Evolutionary conservation across 2,329 filamentous ascomycete genomes (phyloP).

Genomic region (Stylonectria norvegica): DNA sequence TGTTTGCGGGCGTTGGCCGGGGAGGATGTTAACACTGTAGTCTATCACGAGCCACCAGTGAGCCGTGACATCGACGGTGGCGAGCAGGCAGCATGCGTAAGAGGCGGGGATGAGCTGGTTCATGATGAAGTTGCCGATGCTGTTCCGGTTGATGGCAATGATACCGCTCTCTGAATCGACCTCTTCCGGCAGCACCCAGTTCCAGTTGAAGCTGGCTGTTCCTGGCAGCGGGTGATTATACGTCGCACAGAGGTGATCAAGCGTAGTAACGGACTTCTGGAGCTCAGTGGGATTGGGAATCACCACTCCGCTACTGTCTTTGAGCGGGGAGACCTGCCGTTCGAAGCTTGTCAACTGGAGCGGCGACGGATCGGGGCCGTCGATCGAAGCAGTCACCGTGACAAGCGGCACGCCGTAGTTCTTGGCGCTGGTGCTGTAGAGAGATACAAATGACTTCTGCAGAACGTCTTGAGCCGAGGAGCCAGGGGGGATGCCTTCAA

Average conservation of each 20-base stretch:
- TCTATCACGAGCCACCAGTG: no score
- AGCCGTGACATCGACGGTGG: no score
- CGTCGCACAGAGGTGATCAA: conserved; percentile 1
- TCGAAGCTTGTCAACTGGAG: conserved; percentile 5
- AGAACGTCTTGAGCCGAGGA: background rate
- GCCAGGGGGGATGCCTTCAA: background rate
- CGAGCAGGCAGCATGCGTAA: no score
- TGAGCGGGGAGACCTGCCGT: conserved; percentile 1
- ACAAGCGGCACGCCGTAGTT: background rate
- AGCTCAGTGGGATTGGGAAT: background rate
- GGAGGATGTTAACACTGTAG: no score
- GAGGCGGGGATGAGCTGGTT: background rate
- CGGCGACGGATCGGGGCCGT: background rate
- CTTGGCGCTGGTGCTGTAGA: background rate
- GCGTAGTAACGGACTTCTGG: background rate
- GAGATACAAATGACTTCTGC: background rate
- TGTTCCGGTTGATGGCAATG: background rate
- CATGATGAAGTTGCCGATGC: background rate
- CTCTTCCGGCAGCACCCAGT: background rate
- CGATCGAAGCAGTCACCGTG: no score
- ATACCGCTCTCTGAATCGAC: background rate
- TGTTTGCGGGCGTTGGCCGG: no score
- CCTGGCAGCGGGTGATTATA: background rate
- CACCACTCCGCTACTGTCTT: background rate
- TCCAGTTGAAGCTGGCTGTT: background rate